These are phyloP conservation scores for Eucalyptus shirleyi DNA, from an alignment of 345 rosid species.

Conservation along the genomic window DNA sequence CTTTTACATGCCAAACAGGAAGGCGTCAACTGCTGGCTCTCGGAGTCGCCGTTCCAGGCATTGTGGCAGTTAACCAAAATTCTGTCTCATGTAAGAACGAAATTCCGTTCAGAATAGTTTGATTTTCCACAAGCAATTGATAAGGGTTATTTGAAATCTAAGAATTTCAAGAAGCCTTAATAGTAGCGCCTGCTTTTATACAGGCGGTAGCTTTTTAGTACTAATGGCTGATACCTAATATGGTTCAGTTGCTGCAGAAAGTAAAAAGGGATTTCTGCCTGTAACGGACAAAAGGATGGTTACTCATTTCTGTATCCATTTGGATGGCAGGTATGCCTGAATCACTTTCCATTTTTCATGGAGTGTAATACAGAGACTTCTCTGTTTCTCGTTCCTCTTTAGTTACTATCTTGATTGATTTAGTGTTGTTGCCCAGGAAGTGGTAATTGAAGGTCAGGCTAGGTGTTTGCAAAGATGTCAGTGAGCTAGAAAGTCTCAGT, in stretches of 20 bases:
- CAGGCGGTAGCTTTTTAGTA: background rate
- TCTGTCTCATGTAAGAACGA: conserved; percentile 49
- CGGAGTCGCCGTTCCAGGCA: conserved; percentile 47
- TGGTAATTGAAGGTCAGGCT: conserved; percentile 73
- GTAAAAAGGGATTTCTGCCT: conserved; percentile 54
- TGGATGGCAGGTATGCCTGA: conserved; percentile 71
- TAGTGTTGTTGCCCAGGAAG: conserved; percentile 38
- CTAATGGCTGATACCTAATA: conserved; percentile 42
- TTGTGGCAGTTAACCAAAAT: conserved; percentile 37
- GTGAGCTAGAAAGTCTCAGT: conserved; percentile 89
- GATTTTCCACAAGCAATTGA: background rate
- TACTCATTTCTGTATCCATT: conserved; percentile 80
- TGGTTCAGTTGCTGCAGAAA: conserved; percentile 99
- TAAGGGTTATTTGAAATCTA: background rate
- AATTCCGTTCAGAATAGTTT: background rate
- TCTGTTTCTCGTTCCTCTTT: background rate
- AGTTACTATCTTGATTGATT: background rate
- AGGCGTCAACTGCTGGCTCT: conserved; percentile 57
- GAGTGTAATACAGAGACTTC: background rate
- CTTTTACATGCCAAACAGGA: conserved; percentile 34
- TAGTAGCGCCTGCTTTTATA: background rate
- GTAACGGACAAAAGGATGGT: conserved; percentile 76
- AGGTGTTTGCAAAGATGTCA: conserved; percentile 91
- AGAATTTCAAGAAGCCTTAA: background rate
- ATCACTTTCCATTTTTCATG: background rate